These are phyloP conservation scores for Phaeoacremonium minimum DNA, from an alignment of 2,329 filamentous ascomycete species.

Conservation along the genomic window DNA sequence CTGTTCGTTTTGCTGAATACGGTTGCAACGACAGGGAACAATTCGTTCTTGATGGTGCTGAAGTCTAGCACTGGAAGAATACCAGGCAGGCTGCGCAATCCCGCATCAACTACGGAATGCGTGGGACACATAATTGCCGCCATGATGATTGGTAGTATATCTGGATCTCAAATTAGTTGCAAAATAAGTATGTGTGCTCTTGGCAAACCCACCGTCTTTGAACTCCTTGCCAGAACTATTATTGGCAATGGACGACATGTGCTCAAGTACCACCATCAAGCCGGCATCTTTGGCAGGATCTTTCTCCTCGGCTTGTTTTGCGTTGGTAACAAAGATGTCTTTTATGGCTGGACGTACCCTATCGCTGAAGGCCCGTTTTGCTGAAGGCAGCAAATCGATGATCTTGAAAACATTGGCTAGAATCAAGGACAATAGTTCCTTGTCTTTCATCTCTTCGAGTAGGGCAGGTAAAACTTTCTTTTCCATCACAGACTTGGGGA, in stretches of 20 bases:
- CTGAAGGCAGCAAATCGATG: constrained; percentile 70
- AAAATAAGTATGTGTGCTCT: background rate
- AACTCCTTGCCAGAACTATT: constrained; percentile 91
- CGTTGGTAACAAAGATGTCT: constrained; percentile 70
- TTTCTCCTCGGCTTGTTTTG: constrained; percentile 61
- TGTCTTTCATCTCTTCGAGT: constrained; percentile 90
- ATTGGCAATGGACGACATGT: constrained; percentile 68
- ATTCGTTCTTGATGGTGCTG: constrained; percentile 91
- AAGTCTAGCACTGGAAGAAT: constrained; percentile 91
- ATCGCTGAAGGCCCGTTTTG: constrained; percentile 75
- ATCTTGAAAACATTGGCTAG: constrained; percentile 93
- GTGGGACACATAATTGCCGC: constrained; percentile 84
- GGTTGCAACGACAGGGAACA: constrained; percentile 85
- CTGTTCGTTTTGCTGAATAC: constrained; percentile 94
- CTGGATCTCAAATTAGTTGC: constrained; percentile 34
- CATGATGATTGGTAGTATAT: constrained; percentile 82
- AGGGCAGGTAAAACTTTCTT: constrained; percentile 89
- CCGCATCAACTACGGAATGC: constrained; percentile 82
- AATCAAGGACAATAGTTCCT: constrained; percentile 77
- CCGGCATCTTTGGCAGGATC: constrained; percentile 84
- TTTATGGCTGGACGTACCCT: constrained; percentile 81
- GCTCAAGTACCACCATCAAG: constrained; percentile 85
- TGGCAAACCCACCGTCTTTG: constrained; percentile 66
- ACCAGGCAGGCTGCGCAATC: constrained; percentile 70
- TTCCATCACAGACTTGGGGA: constrained; percentile 89